Evolutionary conservation across 2,329 filamentous ascomycete species (phyloP), one percentile per base, ranked within the genome.

Genomic region (Leptosphaerulina australis): DNA sequence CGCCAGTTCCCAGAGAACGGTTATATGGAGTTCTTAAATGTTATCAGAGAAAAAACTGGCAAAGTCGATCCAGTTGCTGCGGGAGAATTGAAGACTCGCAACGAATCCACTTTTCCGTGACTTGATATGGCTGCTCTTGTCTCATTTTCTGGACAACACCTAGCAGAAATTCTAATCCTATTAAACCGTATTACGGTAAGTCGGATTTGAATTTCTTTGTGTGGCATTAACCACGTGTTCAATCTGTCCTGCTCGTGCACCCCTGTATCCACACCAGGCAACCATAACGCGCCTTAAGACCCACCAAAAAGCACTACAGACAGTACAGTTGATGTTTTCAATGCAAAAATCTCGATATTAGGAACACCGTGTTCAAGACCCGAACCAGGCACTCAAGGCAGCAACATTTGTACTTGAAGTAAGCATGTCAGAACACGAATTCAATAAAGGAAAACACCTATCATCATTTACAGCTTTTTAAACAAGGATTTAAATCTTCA

Each of bases 221-320:
- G 25, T 47, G 43, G 26, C 25, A 20, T 34, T 21, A 18, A 9
- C 6, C 4, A 18, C 18, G 26, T 25, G 18, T 12, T 11, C n/a
- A 22, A 25, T 4, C 15, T 7, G 26, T 35, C 24, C 17, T 24
- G 5, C 26, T 14, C 24, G 15, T 1, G n/a, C 14, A 45, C 11
- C 22, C 29, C 5, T 28, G 35, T 10, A 17, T 17, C 5, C 31
- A 22, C 41, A 28, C 41, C 30, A 51, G 48, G 48, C 48, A 51
- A 31, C 47, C 24, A 46, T 24, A 39, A 40, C 15, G 34, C 20
- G 41, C 48, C 34, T 39, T 11, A 51, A 36, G 30, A n/a, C 36
- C 35, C 35, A 36, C 48, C 14, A 8, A 20, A 21, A 15, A 40
- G 15, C 36, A 31, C 30, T 30, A 20, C 18, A 22, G n/a, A 17